Conservation (phyloP, 1,284 basidiomycete species). For the Puccinia sorghi region DNA sequence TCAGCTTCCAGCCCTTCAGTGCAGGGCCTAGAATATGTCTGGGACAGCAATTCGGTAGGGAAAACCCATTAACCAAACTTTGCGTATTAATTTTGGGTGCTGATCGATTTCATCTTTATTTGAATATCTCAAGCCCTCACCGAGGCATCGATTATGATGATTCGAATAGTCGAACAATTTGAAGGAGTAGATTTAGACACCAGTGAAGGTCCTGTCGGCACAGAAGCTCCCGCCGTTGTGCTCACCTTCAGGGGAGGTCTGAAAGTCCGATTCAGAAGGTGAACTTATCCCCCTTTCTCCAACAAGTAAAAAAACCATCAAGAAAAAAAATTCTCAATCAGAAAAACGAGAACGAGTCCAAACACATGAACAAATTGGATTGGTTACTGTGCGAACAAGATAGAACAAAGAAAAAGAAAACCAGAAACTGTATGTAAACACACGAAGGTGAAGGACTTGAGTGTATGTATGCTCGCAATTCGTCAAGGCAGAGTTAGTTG, state of each 20-base stretch:
- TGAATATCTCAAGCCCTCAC: conserved; percentile 62
- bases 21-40: conserved; percentile 61
- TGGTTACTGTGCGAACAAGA: background rate
- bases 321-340: background rate
- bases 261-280: conserved; percentile 30
- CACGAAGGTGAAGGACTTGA: conserved; percentile 10
- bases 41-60: conserved; percentile 67
- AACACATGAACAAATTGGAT: background rate
- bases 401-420: background rate
- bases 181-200: conserved; percentile 64
- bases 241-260: conserved; percentile 36
- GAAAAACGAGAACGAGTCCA: background rate
- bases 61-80: no score
- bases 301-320: background rate
- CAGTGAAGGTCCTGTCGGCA: background rate
- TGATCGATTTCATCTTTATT: background rate
- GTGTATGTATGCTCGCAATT: conserved; percentile 8
- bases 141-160: conserved; percentile 70
- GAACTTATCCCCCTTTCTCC: background rate
- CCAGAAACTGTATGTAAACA: background rate
- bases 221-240: conserved; percentile 17
- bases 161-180: conserved; percentile 68
- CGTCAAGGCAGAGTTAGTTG: background rate
- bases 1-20: conserved; percentile 52
- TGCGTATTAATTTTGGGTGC: background rate